A percentile compares a stretch with the other conserved stretches of the same genome.
Evolutionary conservation across 2,329 filamentous ascomycete genomes (phyloP).

Genomic region (Ceratocystiopsis sp.): DNA sequence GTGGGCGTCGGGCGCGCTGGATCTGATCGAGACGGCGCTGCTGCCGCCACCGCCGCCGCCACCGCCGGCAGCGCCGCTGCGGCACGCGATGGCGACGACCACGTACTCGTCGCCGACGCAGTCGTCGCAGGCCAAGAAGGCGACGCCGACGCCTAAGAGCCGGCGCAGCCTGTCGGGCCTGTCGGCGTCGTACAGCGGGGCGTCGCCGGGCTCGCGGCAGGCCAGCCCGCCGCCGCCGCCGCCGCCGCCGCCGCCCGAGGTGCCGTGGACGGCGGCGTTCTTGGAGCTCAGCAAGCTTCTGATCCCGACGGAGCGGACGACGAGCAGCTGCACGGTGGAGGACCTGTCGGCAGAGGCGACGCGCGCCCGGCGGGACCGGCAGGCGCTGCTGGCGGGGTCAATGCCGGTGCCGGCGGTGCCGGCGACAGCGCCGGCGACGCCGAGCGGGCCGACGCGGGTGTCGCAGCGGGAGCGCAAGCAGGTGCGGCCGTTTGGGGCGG

Average conservation of each 20-base stretch:
- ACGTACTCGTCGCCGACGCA: conserved; percentile 81
- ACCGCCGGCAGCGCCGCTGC: conserved; percentile 15
- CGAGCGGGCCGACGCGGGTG: conserved; percentile 41
- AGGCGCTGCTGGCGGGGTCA: conserved; percentile 28
- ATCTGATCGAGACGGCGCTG: conserved; percentile 47
- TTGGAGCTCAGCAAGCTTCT: conserved; percentile 69
- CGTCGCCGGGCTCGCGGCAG: conserved; percentile 15
- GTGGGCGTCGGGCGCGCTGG: conserved; percentile 52
- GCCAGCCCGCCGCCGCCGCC: conserved; percentile 21
- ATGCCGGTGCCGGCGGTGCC: no score
- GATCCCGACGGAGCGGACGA: conserved; percentile 59
- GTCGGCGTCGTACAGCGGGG: conserved; percentile 18
- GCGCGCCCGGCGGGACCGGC: conserved; percentile 45
- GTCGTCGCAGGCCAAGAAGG: conserved; percentile 67
- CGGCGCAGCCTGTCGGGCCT: conserved; percentile 45
- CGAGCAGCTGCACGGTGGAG: conserved; percentile 57
- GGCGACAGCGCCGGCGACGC: conserved; percentile 9
- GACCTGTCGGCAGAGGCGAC: conserved; percentile 59
- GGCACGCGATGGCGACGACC: conserved; percentile 35
- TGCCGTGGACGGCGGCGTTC: conserved; percentile 72
- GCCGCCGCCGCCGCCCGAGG: conserved; percentile 58
- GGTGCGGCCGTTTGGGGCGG: conserved; percentile 32
- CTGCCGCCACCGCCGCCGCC: conserved; percentile 26
- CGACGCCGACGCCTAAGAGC: conserved; percentile 38
- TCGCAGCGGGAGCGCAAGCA: conserved; percentile 56